Percentiles rank a stretch among this genome's conserved stretches.
phyloP scores from a whole-genome alignment of 2,329 filamentous ascomycete genomes.

The Fusarium irregulare region DNA sequence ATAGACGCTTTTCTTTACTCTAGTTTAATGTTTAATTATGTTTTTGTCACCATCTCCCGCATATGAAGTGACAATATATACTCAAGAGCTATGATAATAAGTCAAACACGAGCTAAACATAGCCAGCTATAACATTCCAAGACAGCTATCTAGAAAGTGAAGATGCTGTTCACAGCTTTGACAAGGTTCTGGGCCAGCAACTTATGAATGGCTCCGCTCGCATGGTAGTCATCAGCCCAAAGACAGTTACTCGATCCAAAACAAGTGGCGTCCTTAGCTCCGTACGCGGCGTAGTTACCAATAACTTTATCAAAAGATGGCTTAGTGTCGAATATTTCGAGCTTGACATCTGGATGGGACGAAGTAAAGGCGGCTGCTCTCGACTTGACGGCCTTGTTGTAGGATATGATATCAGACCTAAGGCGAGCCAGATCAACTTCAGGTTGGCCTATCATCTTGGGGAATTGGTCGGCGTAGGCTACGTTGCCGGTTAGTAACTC shows the following conservation, averaged over 20 bases:
- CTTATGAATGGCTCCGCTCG: slow-evolving; percentile 35
- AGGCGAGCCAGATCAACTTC: slow-evolving; percentile 20
- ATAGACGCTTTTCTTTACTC: not conserved
- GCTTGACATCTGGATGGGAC: slow-evolving; percentile 12
- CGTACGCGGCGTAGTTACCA: slow-evolving; percentile 14
- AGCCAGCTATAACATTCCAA: not conserved
- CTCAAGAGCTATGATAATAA: not conserved
- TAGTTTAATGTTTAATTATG: not conserved
- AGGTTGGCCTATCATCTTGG: slow-evolving; percentile 24
- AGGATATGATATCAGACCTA: slow-evolving; percentile 20
- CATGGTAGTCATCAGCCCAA: slow-evolving; percentile 38
- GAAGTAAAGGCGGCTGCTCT: slow-evolving; percentile 19
- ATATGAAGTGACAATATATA: not conserved
- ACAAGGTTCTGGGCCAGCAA: slow-evolving; percentile 26
- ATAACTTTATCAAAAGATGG: slow-evolving; percentile 26
- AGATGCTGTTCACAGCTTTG: not conserved
- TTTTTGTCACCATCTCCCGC: not conserved
- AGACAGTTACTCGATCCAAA: slow-evolving; percentile 28
- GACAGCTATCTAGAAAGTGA: not conserved
- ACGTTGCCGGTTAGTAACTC: not conserved
- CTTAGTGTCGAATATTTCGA: slow-evolving; percentile 29
- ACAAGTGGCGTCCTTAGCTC: slow-evolving; percentile 33
- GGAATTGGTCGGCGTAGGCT: slow-evolving; percentile 33
- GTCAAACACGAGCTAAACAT: not conserved
- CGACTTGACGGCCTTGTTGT: slow-evolving; percentile 22